Conservation (phyloP, 139 green algal genomes). For the Picochlorum sp. region DNA sequence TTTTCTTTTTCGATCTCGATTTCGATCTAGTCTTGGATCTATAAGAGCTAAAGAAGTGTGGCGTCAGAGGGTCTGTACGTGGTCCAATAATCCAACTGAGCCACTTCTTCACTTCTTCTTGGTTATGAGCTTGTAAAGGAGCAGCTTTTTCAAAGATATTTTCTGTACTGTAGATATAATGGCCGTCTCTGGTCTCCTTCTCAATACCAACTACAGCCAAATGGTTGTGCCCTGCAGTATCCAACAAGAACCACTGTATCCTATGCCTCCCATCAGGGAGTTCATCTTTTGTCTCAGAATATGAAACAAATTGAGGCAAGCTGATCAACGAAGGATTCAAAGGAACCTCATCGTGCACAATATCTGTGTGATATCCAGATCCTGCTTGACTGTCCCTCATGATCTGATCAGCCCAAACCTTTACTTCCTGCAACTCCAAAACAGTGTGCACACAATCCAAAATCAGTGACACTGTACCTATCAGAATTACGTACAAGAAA, state of each 20-base stretch:
- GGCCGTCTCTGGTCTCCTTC: constrained; percentile 37
- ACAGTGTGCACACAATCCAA: constrained; percentile 6
- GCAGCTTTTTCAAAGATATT: constrained; percentile 7
- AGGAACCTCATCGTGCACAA: constrained; percentile 20
- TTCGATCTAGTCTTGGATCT: neutral
- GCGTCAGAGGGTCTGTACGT: neutral
- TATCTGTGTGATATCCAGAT: constrained; percentile 15
- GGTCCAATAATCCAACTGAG: neutral
- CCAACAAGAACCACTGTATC: constrained; percentile 30
- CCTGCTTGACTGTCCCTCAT: constrained; percentile 10
- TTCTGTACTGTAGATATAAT: constrained; percentile 35
- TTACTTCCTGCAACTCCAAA: constrained; percentile 26
- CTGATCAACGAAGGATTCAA: neutral
- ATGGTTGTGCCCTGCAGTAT: constrained; percentile 17
- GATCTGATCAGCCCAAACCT: constrained; percentile 20
- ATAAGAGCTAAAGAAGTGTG: neutral
- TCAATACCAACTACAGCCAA: constrained; percentile 30
- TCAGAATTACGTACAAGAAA: too few relatives aligned
- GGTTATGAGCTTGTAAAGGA: constrained; percentile 10
- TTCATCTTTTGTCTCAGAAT: constrained; percentile 20
- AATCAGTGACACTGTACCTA: too few relatives aligned
- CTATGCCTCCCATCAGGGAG: constrained; percentile 15
- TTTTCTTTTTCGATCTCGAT: neutral
- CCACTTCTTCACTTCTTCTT: constrained; percentile 7
- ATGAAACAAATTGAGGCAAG: constrained; percentile 26